A percentile compares a stretch with the other conserved stretches of the same genome.
Evolutionary conservation across 768 basidiomycete genomes (phyloP).

Genomic region (Gloeopeniophorella convolvens): DNA sequence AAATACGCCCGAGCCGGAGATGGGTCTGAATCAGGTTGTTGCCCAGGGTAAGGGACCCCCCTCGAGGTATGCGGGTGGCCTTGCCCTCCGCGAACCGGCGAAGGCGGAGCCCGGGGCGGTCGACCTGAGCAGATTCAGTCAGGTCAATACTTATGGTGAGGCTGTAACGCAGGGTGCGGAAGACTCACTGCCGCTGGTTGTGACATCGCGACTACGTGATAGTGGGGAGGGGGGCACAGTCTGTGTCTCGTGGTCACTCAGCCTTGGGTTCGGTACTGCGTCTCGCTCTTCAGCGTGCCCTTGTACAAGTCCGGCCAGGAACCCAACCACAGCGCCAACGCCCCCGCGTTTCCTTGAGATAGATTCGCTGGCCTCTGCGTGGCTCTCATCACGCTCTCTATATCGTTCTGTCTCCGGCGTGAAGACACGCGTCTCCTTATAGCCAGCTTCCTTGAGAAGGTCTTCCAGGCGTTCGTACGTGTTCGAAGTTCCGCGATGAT

Average conservation of each 20-base stretch:
- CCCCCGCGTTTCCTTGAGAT: conserved; percentile 37
- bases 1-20: conserved; percentile 59
- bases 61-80: not conserved
- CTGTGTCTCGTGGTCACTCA: conserved; percentile 8
- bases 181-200: not conserved
- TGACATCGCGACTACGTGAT: not conserved
- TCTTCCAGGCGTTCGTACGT: conserved; percentile 84
- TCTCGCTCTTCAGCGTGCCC: conserved; percentile 22
- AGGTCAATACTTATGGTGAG: not conserved
- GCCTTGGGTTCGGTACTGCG: conserved; percentile 21
- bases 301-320: conserved; percentile 57
- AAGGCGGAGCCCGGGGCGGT: not conserved
- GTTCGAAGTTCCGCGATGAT: conserved; percentile 70
- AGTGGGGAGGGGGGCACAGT: not conserved
- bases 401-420: conserved; percentile 71
- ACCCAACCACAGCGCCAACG: conserved; percentile 53
- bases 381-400: conserved; percentile 24
- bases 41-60: conserved; percentile 20
- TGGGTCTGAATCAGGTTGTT: conserved; percentile 24
- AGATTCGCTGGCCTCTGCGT: not conserved
- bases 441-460: conserved; percentile 79
- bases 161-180: not conserved
- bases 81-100: conserved; percentile 7
- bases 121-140: not conserved
- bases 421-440: conserved; percentile 87